These are phyloP conservation scores for Pseudozyma sp. DNA, from an alignment of 1,284 basidiomycete genomes.

Conservation along the genomic window DNA sequence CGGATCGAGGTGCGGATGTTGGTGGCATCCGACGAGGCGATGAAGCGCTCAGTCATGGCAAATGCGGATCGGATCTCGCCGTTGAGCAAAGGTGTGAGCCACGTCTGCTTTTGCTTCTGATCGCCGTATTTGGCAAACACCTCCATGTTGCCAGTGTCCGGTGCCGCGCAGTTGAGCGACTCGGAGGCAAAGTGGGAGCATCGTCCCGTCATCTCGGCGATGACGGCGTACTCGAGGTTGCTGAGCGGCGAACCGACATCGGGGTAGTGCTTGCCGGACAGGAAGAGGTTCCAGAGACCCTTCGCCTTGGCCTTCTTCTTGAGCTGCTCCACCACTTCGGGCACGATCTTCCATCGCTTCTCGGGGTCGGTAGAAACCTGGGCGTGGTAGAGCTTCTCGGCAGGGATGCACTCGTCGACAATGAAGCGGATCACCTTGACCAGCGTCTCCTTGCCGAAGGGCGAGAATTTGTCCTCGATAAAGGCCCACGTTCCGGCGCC, in stretches of 20 bases:
- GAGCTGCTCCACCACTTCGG: constrained; percentile 84
- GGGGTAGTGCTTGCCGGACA: constrained; percentile 92
- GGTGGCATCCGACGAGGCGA: constrained; percentile 93
- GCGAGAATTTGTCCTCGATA: constrained; percentile 74
- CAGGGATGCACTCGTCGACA: constrained; percentile 87
- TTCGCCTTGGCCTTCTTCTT: constrained; percentile 87
- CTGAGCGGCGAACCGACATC: constrained; percentile 81
- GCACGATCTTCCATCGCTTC: constrained; percentile 84
- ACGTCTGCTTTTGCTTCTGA: constrained; percentile 87
- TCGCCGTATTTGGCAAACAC: constrained; percentile 93
- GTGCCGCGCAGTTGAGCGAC: constrained; percentile 89
- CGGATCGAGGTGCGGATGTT: constrained; percentile 92
- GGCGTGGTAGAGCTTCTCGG: constrained; percentile 80
- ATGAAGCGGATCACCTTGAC: constrained; percentile 86
- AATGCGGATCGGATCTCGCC: constrained; percentile 87
- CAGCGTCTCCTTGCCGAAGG: constrained; percentile 85
- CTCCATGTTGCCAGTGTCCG: constrained; percentile 88
- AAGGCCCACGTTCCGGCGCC: constrained; percentile 66
- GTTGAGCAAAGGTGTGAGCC: constrained; percentile 86
- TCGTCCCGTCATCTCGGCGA: constrained; percentile 93
- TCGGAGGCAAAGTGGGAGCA: constrained; percentile 84
- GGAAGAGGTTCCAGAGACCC: constrained; percentile 96
- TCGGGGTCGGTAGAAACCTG: constrained; percentile 83
- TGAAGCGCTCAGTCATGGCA: constrained; percentile 64
- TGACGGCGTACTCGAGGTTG: constrained; percentile 96